These are phyloP conservation scores for Dactylonectria macrodidyma DNA, from an alignment of 2,329 filamentous ascomycete genomes.

Conservation along the genomic window DNA sequence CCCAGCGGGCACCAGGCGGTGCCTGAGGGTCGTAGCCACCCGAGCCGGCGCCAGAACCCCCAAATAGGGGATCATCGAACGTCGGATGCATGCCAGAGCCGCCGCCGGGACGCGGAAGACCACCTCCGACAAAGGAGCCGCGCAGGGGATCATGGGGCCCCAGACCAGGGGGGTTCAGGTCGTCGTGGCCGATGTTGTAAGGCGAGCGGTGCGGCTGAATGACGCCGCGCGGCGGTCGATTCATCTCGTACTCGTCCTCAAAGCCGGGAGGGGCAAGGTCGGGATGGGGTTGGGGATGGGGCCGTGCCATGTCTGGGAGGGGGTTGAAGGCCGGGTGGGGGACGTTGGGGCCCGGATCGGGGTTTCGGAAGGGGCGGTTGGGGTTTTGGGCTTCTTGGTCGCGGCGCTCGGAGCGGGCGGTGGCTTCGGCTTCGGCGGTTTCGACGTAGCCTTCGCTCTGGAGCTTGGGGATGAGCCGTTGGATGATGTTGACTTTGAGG, in stretches of 20 bases:
- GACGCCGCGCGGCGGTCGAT: constrained; percentile 66
- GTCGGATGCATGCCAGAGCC: constrained; percentile 95
- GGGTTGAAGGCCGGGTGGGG: constrained; percentile 78
- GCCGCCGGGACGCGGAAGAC: constrained; percentile 70
- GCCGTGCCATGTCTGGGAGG: constrained; percentile 70
- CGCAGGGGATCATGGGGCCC: constrained; percentile 88
- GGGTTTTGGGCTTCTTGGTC: constrained; percentile 57
- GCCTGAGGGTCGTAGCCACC: constrained; percentile 73
- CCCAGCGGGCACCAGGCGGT: constrained; percentile 92
- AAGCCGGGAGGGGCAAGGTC: constrained; percentile 92
- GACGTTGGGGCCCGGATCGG: constrained; percentile 68
- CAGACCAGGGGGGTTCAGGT: constrained; percentile 88
- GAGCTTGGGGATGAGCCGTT: constrained; percentile 84
- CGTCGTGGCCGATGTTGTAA: constrained; percentile 84
- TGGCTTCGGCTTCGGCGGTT: constrained; percentile 59
- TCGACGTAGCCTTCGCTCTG: constrained; percentile 86
- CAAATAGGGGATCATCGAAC: constrained; percentile 91
- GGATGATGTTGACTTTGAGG: constrained; percentile 85
- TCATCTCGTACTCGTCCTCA: constrained; percentile 92
- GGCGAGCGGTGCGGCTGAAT: constrained; percentile 66
- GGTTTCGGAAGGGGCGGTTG: constrained; percentile 56
- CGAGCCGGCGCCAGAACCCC: constrained; percentile 56
- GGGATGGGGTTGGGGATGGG: constrained; percentile 72
- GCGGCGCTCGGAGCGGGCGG: constrained; percentile 58
- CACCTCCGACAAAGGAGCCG: constrained; percentile 75